Evolutionary conservation across 164 flowering plant genomes (phyloP), one percentile per base, ranked within the genome.

Genomic region (Magnolia kwangsiensis): DNA sequence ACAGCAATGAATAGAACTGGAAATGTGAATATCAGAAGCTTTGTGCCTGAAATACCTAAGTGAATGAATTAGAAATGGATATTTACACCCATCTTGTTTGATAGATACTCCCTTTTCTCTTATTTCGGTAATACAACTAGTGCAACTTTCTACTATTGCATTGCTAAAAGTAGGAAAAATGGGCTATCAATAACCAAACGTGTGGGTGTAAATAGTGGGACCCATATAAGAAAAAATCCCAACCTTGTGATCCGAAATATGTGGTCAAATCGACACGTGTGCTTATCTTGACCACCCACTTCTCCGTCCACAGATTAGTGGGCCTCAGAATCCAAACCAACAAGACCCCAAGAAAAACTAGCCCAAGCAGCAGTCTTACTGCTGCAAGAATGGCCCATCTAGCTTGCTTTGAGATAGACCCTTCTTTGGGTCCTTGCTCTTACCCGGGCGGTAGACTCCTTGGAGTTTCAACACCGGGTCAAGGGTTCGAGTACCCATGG

Each of bases 161-260:
- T 27, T 27, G 29, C 2, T 27, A 27, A 1, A 1, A 27, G 29
- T 27, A 27, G 29, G 29, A 27, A 29, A 49, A 27, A 31, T 68
- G n/a, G 14, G 7, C 31, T 24, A 18, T 14, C n/a, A 31, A 31
- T 1, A 16, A n/a, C 1, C 1, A 27, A 72, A 51, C 55, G 11
- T 72, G 4, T 1, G 7, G n/a, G 19, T 14, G 23, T 23, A 4
- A 11, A 8, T 6, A 72, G 51, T 51, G 27, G 21, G 63, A 51
- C 1, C 7, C 6, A 66, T 21, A 66, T 66, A 61, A 63, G 29
- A 27, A 24, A 23, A 16, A 71, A n/a, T 1, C 65, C 8, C 7
- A 50, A 86, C 98, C 97, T 90, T 87, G 88, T 1, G 23, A 8
- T 3, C 95, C 95, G n/a, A 90, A 87, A 74, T 83, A 91, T 0